Conservation (phyloP, 1,284 basidiomycete genomes). For the Singerocomus rubriflavus region DNA sequence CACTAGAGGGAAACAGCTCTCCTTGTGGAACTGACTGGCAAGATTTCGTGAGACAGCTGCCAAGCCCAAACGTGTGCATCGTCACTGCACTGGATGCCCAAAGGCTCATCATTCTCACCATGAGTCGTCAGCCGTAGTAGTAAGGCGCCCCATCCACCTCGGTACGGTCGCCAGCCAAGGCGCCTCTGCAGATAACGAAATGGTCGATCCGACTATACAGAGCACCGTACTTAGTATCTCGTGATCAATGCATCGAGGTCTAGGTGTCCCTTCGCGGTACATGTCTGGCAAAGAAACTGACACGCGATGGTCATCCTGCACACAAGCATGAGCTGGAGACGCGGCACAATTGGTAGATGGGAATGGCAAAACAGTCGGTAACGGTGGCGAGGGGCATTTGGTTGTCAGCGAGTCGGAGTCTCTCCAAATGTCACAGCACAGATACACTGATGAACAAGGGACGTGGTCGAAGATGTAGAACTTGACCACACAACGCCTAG, state of each 20-base stretch:
- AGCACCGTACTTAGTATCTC: slow-evolving; percentile 23
- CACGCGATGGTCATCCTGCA: slow-evolving; percentile 25
- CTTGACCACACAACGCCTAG: background rate
- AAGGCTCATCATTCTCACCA: too few relatives aligned
- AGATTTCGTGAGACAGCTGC: too few relatives aligned
- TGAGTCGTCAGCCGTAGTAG: slow-evolving; percentile 14
- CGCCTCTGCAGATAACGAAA: slow-evolving; percentile 16
- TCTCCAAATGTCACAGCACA: background rate
- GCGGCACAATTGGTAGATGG: slow-evolving; percentile 14
- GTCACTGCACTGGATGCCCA: too few relatives aligned
- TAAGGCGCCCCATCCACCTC: slow-evolving; percentile 16
- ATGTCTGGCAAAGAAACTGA: slow-evolving; percentile 29
- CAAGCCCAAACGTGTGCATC: slow-evolving; percentile 19
- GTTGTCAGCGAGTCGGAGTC: slow-evolving; percentile 8
- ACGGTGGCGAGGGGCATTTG: slow-evolving; percentile 4
- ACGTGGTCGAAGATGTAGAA: background rate
- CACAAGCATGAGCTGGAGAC: slow-evolving; percentile 24
- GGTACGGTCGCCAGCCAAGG: slow-evolving; percentile 26
- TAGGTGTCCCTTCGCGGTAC: slow-evolving; percentile 25
- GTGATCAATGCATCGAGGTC: slow-evolving; percentile 24
- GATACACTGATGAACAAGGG: background rate
- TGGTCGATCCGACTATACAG: background rate
- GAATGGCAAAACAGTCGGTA: slow-evolving; percentile 1
- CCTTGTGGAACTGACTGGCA: slow-evolving; percentile 5
- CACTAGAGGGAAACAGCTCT: slow-evolving; percentile 20